Base-by-base conservation (phyloP, 2,329 filamentous ascomycete genomes). In the Phoma sp. region DNA sequence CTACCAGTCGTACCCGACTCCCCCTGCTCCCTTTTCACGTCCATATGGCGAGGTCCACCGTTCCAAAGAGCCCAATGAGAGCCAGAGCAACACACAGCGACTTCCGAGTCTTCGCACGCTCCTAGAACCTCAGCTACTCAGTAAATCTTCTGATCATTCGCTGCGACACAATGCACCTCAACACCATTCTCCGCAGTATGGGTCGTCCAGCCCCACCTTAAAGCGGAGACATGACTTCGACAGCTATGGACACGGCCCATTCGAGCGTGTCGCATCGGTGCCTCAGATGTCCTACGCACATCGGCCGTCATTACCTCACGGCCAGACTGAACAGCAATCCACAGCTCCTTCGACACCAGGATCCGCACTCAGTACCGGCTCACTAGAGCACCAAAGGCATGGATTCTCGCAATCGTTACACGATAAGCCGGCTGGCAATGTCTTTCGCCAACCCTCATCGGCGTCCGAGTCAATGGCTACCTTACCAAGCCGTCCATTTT, bases 21-120 rank as follows among this genome's bases (percentile, higher is more conserved):
- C 65, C 42, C 62, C 55, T 59, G 65, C 61, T 47, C 61, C 64
- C 47, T 56, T 63, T 7, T 68, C 69, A 43, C 67, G 63, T 43
- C 61, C 67, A 47, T 65, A 73, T 18, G 58, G 46, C 42, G 69
- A 73, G 38, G 63, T 66, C 43, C 57, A 60, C 54, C 68, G 57
- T 42, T 56, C 66, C 40, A 54, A 61, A 60, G 65, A 73, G 56
- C 47, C 57, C 36, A 64, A 61, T 36, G 63, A 61, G 50, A 62
- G 34, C 38, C 66, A 68, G 47, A 66, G 48, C 57, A 67, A 67
- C 65, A 63, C 66, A 53, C 69, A 68, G 53, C 69, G 74, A 59
- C 57, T 75, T 47, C 73, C 73, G 23, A 74, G 73, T 45, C 65
- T 75, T 30, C 71, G 73, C 50, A 74, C 72, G 25, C 69, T 75